Base-by-base conservation (phyloP, 306 rosid genomes). In the Cicer yamashitae region DNA sequence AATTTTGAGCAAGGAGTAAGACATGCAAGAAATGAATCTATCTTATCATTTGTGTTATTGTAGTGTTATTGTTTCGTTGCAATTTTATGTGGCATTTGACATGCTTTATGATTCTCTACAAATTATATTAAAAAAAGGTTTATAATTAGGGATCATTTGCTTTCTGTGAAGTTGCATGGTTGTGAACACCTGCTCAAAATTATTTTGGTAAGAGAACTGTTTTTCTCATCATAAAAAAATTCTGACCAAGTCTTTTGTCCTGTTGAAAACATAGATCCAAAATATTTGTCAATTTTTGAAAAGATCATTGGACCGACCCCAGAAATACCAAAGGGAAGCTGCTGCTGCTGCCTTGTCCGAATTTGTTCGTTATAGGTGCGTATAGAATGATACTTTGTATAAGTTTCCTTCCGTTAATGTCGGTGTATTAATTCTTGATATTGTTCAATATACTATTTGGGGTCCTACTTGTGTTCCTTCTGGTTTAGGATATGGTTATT, bases 301-400 rank as follows among this genome's bases (percentile, higher is more conserved):
- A 80, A 88, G 74, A 74, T 91, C 97, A 30, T 81, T 93, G 84
- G 82, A 82, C 79, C 90, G 91, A 77, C 90, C 82, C 50, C 97
- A 91, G 79, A 91, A 82, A 91, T 79, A 83, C 84, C 98, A 89
- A 77, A 84, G 92, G 82, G 97, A 93, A 91, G 97, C 98, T 84
- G 92, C 97, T 14, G 96, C 94, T 62, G 98, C 98, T 25, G 97
- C 98, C 66, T 82, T 91, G 79, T 93, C 98, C 44, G 98, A 93
- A 87, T 93, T 93, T 83, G 90, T 91, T 76, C 91, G 88, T 22
- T 93, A 88, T 82, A 88, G 98, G 98, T 93, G 86, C 15, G 41
- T 25, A 44, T 56, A 63, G 25, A 70, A 65, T 79, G 59, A 67
- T 54, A 63, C 43, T 57, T 68, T 10, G 12, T 79, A 80, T 44